These are phyloP conservation scores for Scutellaria minor DNA, from an alignment of 257 asterid genomes.

Conservation along the genomic window DNA sequence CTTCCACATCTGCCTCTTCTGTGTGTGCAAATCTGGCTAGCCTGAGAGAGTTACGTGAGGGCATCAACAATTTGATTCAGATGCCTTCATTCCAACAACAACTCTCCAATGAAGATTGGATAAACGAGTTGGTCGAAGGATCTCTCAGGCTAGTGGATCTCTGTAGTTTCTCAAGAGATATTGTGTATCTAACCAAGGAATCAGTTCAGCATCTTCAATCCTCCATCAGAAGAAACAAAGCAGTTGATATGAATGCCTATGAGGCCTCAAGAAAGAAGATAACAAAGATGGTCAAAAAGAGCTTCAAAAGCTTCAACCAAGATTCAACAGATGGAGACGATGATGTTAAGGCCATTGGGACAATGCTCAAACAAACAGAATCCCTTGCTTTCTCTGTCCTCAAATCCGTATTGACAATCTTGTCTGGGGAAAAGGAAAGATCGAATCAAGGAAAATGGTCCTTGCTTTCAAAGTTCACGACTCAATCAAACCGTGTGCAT, in stretches of 20 bases:
- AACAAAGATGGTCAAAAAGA: slow-evolving; percentile 31
- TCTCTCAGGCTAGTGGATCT: slow-evolving; percentile 45
- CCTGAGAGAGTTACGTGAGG: slow-evolving; percentile 22
- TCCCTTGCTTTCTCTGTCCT: slow-evolving; percentile 4
- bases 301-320: slow-evolving; percentile 33
- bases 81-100: slow-evolving; percentile 27
- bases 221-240: slow-evolving; percentile 37
- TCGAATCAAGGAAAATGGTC: slow-evolving; percentile 40
- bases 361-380: slow-evolving; percentile 36
- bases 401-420: slow-evolving; percentile 22
- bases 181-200: slow-evolving; percentile 38
- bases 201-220: slow-evolving; percentile 45
- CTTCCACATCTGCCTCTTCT: slow-evolving; percentile 35
- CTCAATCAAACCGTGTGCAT: slow-evolving; percentile 27
- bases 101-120: slow-evolving; percentile 37
- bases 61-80: neutral
- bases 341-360: slow-evolving; percentile 5
- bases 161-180: slow-evolving; percentile 38
- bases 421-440: slow-evolving; percentile 38
- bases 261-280: slow-evolving; percentile 40
- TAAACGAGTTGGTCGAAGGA: slow-evolving; percentile 47
- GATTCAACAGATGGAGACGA: neutral
- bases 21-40: slow-evolving; percentile 43
- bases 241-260: slow-evolving; percentile 29
- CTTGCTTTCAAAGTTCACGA: slow-evolving; percentile 37